These are phyloP conservation scores for Colletotrichum gloeosporioides DNA, from an alignment of 2,329 filamentous ascomycete genomes.

Conservation along the genomic window DNA sequence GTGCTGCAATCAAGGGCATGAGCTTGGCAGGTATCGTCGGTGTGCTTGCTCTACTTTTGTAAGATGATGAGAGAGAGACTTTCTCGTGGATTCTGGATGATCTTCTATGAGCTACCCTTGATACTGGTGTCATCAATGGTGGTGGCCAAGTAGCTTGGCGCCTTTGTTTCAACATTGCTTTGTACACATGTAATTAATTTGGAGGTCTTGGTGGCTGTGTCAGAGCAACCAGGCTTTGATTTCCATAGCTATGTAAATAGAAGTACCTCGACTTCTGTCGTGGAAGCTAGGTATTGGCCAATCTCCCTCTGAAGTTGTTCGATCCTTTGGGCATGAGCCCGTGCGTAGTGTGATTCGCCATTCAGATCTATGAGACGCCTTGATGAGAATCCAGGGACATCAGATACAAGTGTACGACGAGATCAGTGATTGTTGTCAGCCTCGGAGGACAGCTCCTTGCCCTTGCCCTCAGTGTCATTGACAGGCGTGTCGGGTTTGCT, in stretches of 20 bases:
- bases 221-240: not conserved
- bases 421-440: not conserved
- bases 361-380: not conserved
- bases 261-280: not conserved
- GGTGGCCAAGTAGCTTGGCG: not conserved
- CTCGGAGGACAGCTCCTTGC: not conserved
- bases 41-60: not conserved
- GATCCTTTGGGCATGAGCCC: not conserved
- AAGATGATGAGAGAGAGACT: not conserved
- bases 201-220: not conserved
- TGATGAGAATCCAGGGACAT: not conserved
- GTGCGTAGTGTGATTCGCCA: not conserved
- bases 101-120: not conserved
- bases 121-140: not conserved
- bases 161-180: not conserved
- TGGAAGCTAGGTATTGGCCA: not conserved
- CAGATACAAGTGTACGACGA: not conserved
- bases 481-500: not conserved
- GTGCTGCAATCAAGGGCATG: not conserved
- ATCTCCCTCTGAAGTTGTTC: not conserved
- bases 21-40: not conserved
- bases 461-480: not conserved
- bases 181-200: not conserved
- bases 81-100: not conserved
- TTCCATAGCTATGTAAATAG: not conserved